Evolutionary conservation across 1,284 basidiomycete genomes (phyloP).

Genomic region (Naganishia sp.): DNA sequence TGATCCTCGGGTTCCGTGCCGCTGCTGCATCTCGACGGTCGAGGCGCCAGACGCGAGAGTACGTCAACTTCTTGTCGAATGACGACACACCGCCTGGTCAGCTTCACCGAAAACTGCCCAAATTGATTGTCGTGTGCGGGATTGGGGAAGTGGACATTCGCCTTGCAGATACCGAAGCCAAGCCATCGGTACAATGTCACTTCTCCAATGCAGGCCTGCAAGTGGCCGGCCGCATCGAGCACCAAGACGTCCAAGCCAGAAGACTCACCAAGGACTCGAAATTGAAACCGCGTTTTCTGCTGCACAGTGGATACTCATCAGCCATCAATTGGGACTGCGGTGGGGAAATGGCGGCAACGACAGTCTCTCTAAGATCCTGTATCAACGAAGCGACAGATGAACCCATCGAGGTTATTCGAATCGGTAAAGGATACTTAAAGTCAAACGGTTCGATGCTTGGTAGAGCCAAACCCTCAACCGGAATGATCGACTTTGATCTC

Average conservation of each 20-base stretch:
- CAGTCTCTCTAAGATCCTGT: not conserved
- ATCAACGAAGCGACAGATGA: not conserved
- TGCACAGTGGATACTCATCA: conserved; percentile 7
- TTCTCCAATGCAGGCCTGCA: conserved; percentile 7
- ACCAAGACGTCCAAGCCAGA: conserved; percentile 8
- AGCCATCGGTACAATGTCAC: conserved; percentile 4
- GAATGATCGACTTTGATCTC: conserved; percentile 4
- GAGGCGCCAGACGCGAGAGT: not conserved
- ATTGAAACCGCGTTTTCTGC: conserved; percentile 5
- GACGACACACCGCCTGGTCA: not conserved
- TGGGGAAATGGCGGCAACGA: conserved; percentile 8
- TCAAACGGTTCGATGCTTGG: conserved; percentile 4
- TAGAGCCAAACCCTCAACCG: not conserved
- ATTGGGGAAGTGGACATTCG: conserved; percentile 12
- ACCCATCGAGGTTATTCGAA: not conserved
- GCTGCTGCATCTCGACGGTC: conserved; percentile 7
- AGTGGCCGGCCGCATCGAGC: conserved; percentile 9
- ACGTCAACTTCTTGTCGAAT: not conserved
- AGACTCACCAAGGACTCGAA: conserved; percentile 17
- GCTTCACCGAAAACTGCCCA: not conserved
- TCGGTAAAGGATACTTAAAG: conserved; percentile 9
- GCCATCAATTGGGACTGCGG: conserved; percentile 10
- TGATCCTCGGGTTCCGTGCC: conserved; percentile 11
- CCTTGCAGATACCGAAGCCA: not conserved
- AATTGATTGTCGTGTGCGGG: conserved; percentile 1